Evolutionary conservation across 2,329 filamentous ascomycete genomes (phyloP), one percentile per base, ranked within the genome.

Genomic region (Daldinia sp.): DNA sequence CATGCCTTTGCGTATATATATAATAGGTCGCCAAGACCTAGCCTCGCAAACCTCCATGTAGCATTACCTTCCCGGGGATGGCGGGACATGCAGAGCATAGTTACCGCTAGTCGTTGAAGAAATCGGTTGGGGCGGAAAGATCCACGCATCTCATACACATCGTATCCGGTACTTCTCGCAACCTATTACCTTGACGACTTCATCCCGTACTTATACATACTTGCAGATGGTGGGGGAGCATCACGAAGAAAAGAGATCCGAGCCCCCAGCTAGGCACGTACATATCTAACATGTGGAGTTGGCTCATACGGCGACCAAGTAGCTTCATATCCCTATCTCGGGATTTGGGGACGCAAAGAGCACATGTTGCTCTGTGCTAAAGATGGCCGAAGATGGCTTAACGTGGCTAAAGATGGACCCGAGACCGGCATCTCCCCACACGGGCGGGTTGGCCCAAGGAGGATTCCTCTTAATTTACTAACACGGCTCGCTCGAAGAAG

Each of bases 41-140:
- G 39, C 39, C 47, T 49, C 27, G 29, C 27, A 9, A 30, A 49
- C 27, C 29, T 19, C 29, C 29, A 29, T 11, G n/a, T 48, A 27
- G 48, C 39, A 52, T 61, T 41, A 51, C 58, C 53, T 52, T 50
- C 37, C 47, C 47, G 53, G 37, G 35, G 43, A 52, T 37, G 51
- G 41, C 19, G 45, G 25, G 50, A 50, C 45, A 54, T 29, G 58
- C 39, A 53, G 62, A 59, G 39, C 55, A 56, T 54, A n/a, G n/a
- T n/a, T n/a, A 49, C 34, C 53, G 15, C 35, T 54, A 58, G 47
- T 61, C 25, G 41, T 23, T 13, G 13, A 48, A 48, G 19, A 50
- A 45, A 34, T 51, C 54, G 45, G 54, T 37, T 56, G 58, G 53
- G 27, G 62, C 58, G 58, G 62, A 47, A 43, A 13, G 37, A 48